These are phyloP conservation scores for Curvularia verruculosa DNA, from an alignment of 2,329 filamentous ascomycete species.

Conservation along the genomic window DNA sequence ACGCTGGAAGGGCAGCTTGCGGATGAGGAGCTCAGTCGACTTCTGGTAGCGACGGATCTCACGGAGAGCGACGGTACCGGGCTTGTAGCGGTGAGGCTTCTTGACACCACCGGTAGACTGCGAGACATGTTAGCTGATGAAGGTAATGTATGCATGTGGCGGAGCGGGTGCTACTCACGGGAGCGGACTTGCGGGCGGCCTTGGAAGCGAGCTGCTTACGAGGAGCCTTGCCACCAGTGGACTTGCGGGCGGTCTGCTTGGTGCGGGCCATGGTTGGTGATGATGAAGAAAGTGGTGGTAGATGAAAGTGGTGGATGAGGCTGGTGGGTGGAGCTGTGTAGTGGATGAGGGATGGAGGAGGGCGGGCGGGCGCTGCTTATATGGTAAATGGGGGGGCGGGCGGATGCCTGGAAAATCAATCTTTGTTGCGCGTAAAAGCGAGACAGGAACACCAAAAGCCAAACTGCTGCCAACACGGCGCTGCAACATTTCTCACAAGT, in stretches of 20 bases:
- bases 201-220: constrained; percentile 98
- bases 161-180: constrained; percentile 42
- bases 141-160: background rate
- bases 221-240: constrained; percentile 73
- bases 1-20: constrained; percentile 79
- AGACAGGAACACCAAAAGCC: constrained; percentile 35
- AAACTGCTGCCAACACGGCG: constrained; percentile 26
- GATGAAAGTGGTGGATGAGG: constrained; percentile 28
- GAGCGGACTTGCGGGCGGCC: constrained; percentile 97
- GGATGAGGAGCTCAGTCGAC: constrained; percentile 83
- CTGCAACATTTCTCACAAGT: constrained; percentile 30
- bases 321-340: constrained; percentile 40
- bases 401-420: constrained; percentile 47
- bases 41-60: constrained; percentile 93
- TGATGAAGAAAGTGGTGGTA: constrained; percentile 27
- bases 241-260: constrained; percentile 62
- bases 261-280: constrained; percentile 59
- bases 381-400: constrained; percentile 41
- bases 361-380: constrained; percentile 48
- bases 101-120: constrained; percentile 82
- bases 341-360: constrained; percentile 45
- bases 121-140: background rate
- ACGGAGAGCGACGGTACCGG: constrained; percentile 77
- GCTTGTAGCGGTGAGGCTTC: constrained; percentile 63
- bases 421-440: constrained; percentile 34